phyloP scores from a whole-genome alignment of 805 yeast species.

The Teunomyces kruisii region DNA sequence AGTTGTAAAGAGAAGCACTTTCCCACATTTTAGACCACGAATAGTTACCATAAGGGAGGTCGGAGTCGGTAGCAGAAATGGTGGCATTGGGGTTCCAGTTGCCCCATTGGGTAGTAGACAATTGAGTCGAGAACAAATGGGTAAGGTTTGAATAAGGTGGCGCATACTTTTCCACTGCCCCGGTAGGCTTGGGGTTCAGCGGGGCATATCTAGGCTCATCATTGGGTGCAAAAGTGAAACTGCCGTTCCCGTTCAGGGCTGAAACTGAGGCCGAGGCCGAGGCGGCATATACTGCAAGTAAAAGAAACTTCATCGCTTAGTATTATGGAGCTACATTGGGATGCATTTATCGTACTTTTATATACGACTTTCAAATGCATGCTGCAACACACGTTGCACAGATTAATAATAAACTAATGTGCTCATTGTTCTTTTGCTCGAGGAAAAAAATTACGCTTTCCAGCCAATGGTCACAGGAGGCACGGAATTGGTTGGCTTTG shows the following conservation, averaged over 20 bases:
- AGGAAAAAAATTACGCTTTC: too few relatives aligned
- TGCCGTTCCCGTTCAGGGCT: background rate
- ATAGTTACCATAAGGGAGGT: conserved; percentile 20
- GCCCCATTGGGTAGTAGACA: conserved; percentile 17
- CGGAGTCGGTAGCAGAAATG: conserved; percentile 13
- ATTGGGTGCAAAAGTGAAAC: conserved; percentile 1
- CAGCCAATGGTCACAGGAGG: too few relatives aligned
- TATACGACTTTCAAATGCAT: too few relatives aligned
- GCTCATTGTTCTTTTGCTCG: too few relatives aligned
- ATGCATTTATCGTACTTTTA: too few relatives aligned
- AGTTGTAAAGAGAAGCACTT: conserved; percentile 12
- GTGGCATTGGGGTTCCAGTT: conserved; percentile 15
- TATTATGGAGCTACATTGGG: background rate
- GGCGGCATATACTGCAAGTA: background rate
- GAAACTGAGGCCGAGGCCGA: background rate
- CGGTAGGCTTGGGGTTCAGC: background rate
- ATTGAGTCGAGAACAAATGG: background rate
- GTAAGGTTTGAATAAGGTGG: conserved; percentile 1
- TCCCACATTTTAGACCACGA: conserved; percentile 20
- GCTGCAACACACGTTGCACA: background rate
- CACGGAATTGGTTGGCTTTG: too few relatives aligned
- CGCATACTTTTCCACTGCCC: background rate
- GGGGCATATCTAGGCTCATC: conserved; percentile 1
- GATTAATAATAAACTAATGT: background rate
- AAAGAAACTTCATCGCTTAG: background rate